phyloP scores from a whole-genome alignment of 108 stramenopile genomes.

The Skeletonema potamos region DNA sequence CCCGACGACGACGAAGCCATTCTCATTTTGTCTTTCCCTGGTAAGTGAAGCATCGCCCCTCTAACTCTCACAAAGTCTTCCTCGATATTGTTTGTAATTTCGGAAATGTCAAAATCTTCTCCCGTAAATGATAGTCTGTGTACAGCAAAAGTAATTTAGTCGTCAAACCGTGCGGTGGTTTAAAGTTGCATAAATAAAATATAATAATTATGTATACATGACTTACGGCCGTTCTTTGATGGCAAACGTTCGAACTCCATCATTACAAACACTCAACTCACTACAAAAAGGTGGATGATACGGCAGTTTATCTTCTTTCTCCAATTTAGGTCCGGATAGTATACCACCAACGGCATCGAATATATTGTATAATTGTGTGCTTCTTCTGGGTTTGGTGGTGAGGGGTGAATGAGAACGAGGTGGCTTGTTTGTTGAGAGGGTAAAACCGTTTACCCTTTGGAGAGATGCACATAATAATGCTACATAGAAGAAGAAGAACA shows the following conservation, averaged over 20 bases:
- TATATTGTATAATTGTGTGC: constrained; percentile 15
- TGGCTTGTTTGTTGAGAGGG: background rate
- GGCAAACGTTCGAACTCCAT: constrained; percentile 29
- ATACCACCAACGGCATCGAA: constrained; percentile 46
- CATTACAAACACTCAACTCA: background rate
- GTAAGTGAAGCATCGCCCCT: constrained; percentile 79
- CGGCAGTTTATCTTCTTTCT: constrained; percentile 34
- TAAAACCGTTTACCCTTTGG: background rate
- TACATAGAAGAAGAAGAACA: background rate
- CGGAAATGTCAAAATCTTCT: constrained; percentile 77
- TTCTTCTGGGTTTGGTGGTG: background rate
- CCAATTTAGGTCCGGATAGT: constrained; percentile 53
- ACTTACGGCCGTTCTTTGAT: constrained; percentile 35
- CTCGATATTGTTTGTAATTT: constrained; percentile 22
- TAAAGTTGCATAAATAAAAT: too few species aligned
- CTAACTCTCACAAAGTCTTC: constrained; percentile 51
- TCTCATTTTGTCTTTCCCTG: constrained; percentile 78
- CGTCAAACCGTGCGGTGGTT: too few species aligned
- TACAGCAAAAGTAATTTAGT: too few species aligned
- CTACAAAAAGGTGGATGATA: constrained; percentile 54
- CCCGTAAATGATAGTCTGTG: constrained; percentile 58
- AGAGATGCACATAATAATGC: background rate
- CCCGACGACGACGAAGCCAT: constrained; percentile 22
- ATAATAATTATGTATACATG: background rate
- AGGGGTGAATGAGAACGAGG: background rate